A percentile compares a stretch with the other conserved stretches of the same genome.
Conservation (phyloP, 1,139 yeast genomes). For the Magnusiomyces tetraspermus region DNA sequence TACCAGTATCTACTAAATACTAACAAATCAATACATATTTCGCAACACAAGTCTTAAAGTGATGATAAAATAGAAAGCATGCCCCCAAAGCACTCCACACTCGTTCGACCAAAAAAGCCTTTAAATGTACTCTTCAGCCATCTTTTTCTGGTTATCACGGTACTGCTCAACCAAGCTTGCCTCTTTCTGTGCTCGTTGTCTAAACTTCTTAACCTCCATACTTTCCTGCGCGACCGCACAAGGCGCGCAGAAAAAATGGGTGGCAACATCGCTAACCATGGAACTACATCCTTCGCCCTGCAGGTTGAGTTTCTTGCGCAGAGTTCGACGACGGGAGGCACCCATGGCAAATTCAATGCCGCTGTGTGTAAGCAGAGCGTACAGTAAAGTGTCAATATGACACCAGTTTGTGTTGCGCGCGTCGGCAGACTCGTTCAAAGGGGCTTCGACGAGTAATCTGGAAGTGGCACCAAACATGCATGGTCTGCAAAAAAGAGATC, state of each 20-base stretch:
- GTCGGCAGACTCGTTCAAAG: not conserved
- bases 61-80: too few relatives aligned
- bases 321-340: not conserved
- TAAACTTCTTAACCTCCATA: not conserved
- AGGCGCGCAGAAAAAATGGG: not conserved
- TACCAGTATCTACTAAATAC: too few relatives aligned
- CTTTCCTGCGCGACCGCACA: conserved; percentile 4
- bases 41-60: too few relatives aligned
- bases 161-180: not conserved
- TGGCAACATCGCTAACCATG: not conserved
- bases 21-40: too few relatives aligned
- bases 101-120: too few relatives aligned
- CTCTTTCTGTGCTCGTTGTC: not conserved
- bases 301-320: not conserved
- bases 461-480: conserved; percentile 3
- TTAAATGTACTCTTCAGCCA: not conserved
- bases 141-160: not conserved
- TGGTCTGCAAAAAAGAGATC: not conserved
- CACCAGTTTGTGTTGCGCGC: conserved; percentile 1
- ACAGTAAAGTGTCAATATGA: conserved; percentile 1
- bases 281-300: not conserved
- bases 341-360: not conserved
- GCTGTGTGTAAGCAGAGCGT: not conserved
- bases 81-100: too few relatives aligned
- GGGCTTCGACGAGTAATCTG: not conserved